Base-by-base conservation (phyloP, 306 rosid species). In the Rosa chinensis region DNA sequence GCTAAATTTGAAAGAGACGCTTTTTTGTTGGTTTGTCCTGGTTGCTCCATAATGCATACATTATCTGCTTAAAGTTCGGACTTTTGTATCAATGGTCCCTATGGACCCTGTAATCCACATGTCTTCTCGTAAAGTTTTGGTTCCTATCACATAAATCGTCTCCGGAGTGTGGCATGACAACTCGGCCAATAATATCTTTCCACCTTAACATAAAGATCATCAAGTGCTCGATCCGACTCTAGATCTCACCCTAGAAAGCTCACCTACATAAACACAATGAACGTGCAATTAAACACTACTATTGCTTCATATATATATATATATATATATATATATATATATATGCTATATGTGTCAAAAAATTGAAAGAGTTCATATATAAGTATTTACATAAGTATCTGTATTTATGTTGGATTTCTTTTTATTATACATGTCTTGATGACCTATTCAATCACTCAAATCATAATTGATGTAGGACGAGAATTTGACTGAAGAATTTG, bases 41-140 rank as follows among this genome's bases (percentile, higher is more conserved):
- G 53, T 62, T 61, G 43, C 75, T 69, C 81, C 66, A 71, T 64
- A 40, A 53, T 63, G 43, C 48, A 61, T 23, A 71, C 44, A 64
- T 40, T 44, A 66, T 58, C 53, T 76, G 80, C 72, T 66, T 56
- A 21, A 61, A 66, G 43, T 80, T 62, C 23, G 45, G 76, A 42
- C 70, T 87, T 77, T 74, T 77, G 81, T 76, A 56, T 58, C 74
- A 32, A 86, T 17, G 69, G 90, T 89, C 87, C 88, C 89, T 14
- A 40, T 2, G 23, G 23, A 32, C 70, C 70, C 70, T 66, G 70
- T 64, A 37, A 66, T 73, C 68, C 68, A 74, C 70, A 48, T 59
- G 11, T 75, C 25, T 6, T 56, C 23, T 16, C 17, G 11, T 42
- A 28, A 43, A 3, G 43, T 5, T 37, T 58, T 59, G 55, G 56